Evolutionary conservation across 805 yeast genomes (phyloP).

Genomic region (Pachysolen tannophilus): DNA sequence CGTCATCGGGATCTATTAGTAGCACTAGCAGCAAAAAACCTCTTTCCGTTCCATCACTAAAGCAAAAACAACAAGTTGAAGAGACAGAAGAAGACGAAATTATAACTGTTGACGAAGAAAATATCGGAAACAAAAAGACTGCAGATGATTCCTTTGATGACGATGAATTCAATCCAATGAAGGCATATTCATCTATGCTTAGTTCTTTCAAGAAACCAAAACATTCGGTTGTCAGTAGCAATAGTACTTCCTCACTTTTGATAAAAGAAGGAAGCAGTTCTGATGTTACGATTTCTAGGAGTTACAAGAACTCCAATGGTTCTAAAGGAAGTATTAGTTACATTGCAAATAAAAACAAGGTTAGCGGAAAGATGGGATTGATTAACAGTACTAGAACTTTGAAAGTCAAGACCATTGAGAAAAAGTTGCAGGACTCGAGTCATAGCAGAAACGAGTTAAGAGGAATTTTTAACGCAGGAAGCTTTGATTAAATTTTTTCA

Average conservation of each 20-base stretch:
- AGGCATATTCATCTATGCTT: conserved; percentile 14
- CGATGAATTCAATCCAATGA: conserved; percentile 28
- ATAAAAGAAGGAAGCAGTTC: conserved; percentile 26
- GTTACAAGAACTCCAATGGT: conserved; percentile 47
- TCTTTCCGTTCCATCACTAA: not conserved
- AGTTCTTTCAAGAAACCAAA: too few species aligned
- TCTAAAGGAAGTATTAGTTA: conserved; percentile 52
- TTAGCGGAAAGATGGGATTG: not conserved
- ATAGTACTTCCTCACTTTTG: conserved; percentile 34
- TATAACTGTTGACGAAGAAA: conserved; percentile 17
- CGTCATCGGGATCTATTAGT: conserved; percentile 22
- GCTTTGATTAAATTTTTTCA: conserved; percentile 8
- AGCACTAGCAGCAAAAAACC: conserved; percentile 17
- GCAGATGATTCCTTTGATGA: conserved; percentile 26
- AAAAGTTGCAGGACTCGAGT: conserved; percentile 11
- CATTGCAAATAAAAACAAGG: conserved; percentile 28
- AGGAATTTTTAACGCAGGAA: conserved; percentile 11
- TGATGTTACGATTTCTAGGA: conserved; percentile 44
- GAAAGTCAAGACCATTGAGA: conserved; percentile 11
- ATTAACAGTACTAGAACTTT: conserved; percentile 1
- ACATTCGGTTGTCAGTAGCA: conserved; percentile 36
- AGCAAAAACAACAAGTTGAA: conserved; percentile 13
- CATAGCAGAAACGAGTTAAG: conserved; percentile 7
- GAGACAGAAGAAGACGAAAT: conserved; percentile 12
- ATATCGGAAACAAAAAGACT: conserved; percentile 17